A percentile compares a stretch with the other conserved stretches of the same genome.
Conservation (phyloP, 352 stramenopile species). For the Pythium rhizo-oryzae region DNA sequence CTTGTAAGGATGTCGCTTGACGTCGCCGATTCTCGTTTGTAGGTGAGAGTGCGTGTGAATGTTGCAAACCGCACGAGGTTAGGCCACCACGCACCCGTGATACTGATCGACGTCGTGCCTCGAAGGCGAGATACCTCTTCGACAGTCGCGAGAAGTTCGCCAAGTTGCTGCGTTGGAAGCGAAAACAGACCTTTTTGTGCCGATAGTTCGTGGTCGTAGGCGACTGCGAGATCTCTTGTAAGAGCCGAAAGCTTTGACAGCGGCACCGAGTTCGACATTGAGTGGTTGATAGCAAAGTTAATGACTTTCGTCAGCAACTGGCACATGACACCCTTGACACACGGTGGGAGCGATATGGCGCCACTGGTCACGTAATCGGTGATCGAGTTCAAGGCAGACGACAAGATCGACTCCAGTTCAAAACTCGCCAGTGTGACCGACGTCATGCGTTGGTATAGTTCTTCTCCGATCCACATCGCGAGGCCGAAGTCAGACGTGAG, state of each 20-base stretch:
- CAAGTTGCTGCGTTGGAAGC: constrained; percentile 64
- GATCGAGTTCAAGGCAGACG: constrained; percentile 45
- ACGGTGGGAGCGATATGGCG: constrained; percentile 38
- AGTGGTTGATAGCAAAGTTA: constrained; percentile 64
- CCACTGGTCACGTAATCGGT: constrained; percentile 52
- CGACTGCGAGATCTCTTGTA: constrained; percentile 52
- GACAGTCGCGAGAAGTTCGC: constrained; percentile 61
- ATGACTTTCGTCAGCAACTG: constrained; percentile 63
- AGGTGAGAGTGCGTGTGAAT: constrained; percentile 57
- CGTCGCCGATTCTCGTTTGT: constrained; percentile 41
- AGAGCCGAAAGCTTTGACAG: constrained; percentile 60
- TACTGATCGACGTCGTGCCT: constrained; percentile 45
- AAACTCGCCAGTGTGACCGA: constrained; percentile 55
- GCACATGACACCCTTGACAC: constrained; percentile 50
- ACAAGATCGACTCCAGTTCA: constrained; percentile 68
- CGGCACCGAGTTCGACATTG: constrained; percentile 53
- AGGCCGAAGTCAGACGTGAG: constrained; percentile 72
- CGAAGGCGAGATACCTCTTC: constrained; percentile 65
- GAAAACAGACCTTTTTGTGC: constrained; percentile 70
- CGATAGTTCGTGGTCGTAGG: constrained; percentile 67
- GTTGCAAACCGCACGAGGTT: constrained; percentile 60
- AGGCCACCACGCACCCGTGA: constrained; percentile 54
- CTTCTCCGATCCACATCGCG: constrained; percentile 71
- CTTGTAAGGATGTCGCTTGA: constrained; percentile 46
- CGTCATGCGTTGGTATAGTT: constrained; percentile 62